phyloP scores from a whole-genome alignment of 257 asterid genomes.

The Asclepias syriaca region DNA sequence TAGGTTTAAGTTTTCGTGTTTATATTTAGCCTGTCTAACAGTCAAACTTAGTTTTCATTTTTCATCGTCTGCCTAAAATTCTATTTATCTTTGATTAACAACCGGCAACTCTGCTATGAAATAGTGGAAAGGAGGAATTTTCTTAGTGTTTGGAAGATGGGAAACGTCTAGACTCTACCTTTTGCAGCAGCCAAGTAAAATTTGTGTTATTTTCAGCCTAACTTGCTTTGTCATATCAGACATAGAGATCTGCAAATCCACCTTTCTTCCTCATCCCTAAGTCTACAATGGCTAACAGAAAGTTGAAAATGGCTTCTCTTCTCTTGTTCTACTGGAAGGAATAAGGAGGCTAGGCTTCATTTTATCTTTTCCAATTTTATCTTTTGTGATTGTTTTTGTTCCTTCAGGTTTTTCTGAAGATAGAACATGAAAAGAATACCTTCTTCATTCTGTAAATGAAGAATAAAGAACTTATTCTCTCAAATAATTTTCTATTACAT shows the following conservation, averaged over 20 bases:
- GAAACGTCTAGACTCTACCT: not conserved
- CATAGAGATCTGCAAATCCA: slow-evolving; percentile 2
- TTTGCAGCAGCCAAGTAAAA: not conserved
- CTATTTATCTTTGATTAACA: not conserved
- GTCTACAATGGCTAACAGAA: not conserved
- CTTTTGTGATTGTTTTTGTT: not conserved
- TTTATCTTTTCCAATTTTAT: not conserved
- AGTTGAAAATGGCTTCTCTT: not conserved
- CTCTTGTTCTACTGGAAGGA: not conserved
- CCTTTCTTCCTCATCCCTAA: not conserved
- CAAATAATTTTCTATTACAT: not conserved
- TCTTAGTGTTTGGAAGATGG: not conserved
- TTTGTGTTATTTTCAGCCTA: not conserved
- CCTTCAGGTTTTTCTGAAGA: not conserved
- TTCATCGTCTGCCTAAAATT: not conserved
- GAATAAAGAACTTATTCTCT: not conserved
- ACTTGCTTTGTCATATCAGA: not conserved
- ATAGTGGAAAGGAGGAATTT: not conserved
- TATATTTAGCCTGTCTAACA: not conserved
- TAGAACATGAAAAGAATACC: not conserved
- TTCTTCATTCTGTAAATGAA: not conserved
- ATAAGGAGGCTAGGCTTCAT: not conserved
- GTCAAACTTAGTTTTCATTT: not conserved
- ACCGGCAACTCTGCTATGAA: not conserved
- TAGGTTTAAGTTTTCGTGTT: not conserved